phyloP scores from a whole-genome alignment of 306 rosid species.

The Cucumis hystrix region DNA sequence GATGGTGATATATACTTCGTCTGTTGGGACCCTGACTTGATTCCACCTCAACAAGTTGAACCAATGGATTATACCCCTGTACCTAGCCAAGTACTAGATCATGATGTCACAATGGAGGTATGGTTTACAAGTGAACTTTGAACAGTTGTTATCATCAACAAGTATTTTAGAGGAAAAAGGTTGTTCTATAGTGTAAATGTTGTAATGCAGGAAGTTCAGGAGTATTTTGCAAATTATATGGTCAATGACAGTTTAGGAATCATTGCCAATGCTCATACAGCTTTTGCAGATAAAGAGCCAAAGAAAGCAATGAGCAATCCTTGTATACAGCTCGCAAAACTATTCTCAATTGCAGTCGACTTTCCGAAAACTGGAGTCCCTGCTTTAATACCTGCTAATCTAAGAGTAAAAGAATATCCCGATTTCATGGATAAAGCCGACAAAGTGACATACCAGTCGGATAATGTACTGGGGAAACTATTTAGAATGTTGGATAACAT shows the following conservation, averaged over 20 bases:
- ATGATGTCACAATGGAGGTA: conserved; percentile 62
- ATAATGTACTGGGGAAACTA: conserved; percentile 58
- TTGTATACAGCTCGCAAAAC: conserved; percentile 58
- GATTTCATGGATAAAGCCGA: conserved; percentile 81
- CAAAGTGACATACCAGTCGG: conserved; percentile 43
- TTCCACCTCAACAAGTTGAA: conserved; percentile 22
- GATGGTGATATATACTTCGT: conserved; percentile 77
- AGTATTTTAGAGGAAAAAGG: not conserved
- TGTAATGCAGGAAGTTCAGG: conserved; percentile 57
- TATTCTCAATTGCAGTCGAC: conserved; percentile 67
- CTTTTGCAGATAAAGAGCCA: conserved; percentile 51
- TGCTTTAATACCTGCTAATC: conserved; percentile 37
- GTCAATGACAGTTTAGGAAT: conserved; percentile 68
- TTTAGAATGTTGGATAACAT: conserved; percentile 41
- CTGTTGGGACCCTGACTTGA: conserved; percentile 63
- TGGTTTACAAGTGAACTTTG: not conserved
- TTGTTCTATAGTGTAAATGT: not conserved
- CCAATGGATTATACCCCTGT: conserved; percentile 78
- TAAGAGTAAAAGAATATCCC: conserved; percentile 44
- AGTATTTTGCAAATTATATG: conserved; percentile 53
- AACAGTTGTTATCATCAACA: not conserved
- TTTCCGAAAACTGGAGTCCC: conserved; percentile 75
- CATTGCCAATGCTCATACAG: conserved; percentile 75
- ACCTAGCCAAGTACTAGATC: conserved; percentile 20
- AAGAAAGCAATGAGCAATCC: conserved; percentile 40